Evolutionary conservation across 352 stramenopile species (phyloP).

Genomic region (Phytopythium ostracodes): DNA sequence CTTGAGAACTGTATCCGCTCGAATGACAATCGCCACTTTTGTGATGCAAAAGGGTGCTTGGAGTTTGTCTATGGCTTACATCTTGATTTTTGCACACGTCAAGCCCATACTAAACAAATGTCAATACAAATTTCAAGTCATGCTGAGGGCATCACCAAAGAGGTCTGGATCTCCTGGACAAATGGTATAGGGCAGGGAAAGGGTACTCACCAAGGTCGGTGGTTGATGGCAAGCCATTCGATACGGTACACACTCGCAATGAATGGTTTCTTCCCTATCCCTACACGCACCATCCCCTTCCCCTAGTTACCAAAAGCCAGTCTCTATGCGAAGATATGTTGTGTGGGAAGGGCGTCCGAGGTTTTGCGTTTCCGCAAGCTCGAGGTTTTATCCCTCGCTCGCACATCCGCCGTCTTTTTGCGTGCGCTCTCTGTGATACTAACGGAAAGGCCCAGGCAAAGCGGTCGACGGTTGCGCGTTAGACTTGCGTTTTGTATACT

Average conservation of each 20-base stretch:
- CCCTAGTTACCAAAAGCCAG: constrained; percentile 1
- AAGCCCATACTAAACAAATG: no score
- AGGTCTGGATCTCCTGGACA: neutral
- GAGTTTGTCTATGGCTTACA: neutral
- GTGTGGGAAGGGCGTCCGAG: no score
- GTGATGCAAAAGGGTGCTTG: neutral
- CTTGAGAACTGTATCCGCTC: neutral
- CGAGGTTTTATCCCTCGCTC: neutral
- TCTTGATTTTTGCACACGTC: no score
- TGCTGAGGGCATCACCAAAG: neutral
- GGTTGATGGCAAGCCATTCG: neutral
- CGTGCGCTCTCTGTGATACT: neutral
- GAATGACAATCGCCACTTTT: no score
- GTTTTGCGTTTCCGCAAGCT: neutral
- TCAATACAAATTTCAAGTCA: no score
- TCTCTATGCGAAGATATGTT: neutral
- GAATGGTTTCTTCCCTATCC: neutral
- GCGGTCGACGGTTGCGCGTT: neutral
- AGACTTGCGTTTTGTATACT: neutral
- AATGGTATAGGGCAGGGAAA: no score
- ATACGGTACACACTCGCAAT: no score
- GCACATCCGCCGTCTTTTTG: no score
- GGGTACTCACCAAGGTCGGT: no score
- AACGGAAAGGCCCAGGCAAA: neutral
- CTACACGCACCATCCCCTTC: neutral